These are phyloP conservation scores for Fusarium sororula DNA, from an alignment of 2,329 filamentous ascomycete species.

Conservation along the genomic window DNA sequence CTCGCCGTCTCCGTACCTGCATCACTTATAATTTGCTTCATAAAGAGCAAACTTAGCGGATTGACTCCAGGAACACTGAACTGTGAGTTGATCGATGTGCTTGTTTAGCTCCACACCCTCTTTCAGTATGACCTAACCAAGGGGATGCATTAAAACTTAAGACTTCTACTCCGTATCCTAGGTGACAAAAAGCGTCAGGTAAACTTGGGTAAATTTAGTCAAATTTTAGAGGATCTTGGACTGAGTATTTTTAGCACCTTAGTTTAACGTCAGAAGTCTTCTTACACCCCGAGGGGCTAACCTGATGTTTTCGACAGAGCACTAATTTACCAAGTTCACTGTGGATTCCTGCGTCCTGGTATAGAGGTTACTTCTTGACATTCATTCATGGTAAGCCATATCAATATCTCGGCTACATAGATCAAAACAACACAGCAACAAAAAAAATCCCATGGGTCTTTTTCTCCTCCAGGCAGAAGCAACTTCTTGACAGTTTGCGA, in stretches of 20 bases:
- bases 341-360: conserved; percentile 1
- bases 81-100: neutral
- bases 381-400: neutral
- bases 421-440: neutral
- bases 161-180: too few relatives aligned
- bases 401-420: neutral
- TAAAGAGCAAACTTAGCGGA: neutral
- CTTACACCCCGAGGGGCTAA: neutral
- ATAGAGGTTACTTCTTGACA: neutral
- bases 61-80: neutral
- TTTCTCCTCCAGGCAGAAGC: neutral
- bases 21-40: neutral
- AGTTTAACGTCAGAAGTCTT: too few relatives aligned
- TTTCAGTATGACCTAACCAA: conserved; percentile 9
- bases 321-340: neutral
- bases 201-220: too few relatives aligned
- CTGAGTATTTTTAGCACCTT: too few relatives aligned
- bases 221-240: too few relatives aligned
- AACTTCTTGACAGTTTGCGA: neutral
- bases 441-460: neutral
- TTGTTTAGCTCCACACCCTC: neutral
- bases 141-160: too few relatives aligned
- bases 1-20: conserved; percentile 25
- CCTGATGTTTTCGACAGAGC: neutral
- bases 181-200: too few relatives aligned